Conservation (phyloP, 352 stramenopile species). For the Vaucheria bursata region DNA sequence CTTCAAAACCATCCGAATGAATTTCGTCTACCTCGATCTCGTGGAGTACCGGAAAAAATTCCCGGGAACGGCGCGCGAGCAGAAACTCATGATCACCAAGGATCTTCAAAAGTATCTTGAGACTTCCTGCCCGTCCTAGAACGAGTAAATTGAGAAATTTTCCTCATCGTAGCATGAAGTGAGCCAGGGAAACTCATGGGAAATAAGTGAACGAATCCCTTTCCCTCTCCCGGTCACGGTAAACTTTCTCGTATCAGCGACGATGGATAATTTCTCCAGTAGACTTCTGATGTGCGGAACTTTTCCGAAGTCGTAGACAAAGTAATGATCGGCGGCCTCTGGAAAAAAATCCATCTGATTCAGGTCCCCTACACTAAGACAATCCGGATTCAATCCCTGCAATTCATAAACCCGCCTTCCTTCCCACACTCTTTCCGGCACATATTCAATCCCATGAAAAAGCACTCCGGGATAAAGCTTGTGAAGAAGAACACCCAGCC, state of each 20-base stretch:
- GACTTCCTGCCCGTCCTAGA: not conserved
- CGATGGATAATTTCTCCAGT: not conserved
- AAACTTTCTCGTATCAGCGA: not conserved
- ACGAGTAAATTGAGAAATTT: too few relatives aligned
- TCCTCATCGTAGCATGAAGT: too few relatives aligned
- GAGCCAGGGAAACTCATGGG: not conserved
- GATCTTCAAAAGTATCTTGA: not conserved
- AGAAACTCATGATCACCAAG: not conserved
- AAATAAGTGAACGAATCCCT: not conserved
- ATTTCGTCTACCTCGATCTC: not conserved
- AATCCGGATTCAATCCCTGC: not conserved
- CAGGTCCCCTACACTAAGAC: not conserved
- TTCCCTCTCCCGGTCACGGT: not conserved
- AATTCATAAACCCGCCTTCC: not conserved
- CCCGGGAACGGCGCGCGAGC: not conserved
- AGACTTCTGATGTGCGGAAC: not conserved
- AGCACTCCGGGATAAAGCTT: not conserved
- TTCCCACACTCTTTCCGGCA: not conserved
- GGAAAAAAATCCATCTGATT: not conserved
- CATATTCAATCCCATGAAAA: not conserved
- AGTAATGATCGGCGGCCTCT: not conserved
- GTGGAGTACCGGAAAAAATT: not conserved
- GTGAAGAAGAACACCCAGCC: not conserved
- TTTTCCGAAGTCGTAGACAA: not conserved
- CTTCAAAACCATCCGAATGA: constrained; percentile 1